These are phyloP conservation scores for Sphagnum magellanicum DNA, from an alignment of 228 moss, liverwort and hornwort genomes.

Conservation along the genomic window DNA sequence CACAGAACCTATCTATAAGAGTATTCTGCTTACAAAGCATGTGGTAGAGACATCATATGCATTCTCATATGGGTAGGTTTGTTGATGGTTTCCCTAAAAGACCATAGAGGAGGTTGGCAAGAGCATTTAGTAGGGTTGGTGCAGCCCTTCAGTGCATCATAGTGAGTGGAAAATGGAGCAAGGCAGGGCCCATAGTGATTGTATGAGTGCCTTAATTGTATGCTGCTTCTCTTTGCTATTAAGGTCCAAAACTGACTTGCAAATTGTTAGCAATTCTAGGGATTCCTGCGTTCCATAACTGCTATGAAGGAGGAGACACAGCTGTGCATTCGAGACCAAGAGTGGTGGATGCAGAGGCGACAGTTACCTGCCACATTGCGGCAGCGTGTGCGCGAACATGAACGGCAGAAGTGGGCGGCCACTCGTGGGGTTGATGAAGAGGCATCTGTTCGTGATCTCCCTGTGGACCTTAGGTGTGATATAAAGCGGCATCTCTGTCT, in stretches of 20 bases:
- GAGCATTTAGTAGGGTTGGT: neutral
- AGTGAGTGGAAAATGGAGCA: neutral
- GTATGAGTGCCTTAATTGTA: neutral
- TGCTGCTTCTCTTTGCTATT: neutral
- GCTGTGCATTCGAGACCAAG: slow-evolving; percentile 46
- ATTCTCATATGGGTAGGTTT: neutral
- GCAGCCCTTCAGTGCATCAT: neutral
- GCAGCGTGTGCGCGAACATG: slow-evolving; percentile 51
- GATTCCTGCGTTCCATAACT: slow-evolving; percentile 52
- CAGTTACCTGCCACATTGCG: slow-evolving; percentile 44
- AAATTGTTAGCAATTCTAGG: slow-evolving; percentile 12
- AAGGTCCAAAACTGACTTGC: neutral
- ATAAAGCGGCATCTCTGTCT: slow-evolving; percentile 60
- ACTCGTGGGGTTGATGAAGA: slow-evolving; percentile 61
- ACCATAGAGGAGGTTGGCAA: no score
- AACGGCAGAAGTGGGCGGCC: slow-evolving; percentile 58
- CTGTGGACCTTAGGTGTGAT: slow-evolving; percentile 57
- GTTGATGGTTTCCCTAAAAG: neutral
- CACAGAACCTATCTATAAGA: neutral
- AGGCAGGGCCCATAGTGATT: neutral
- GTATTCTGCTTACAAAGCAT: neutral
- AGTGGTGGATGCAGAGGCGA: slow-evolving; percentile 70
- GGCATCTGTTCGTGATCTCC: slow-evolving; percentile 36
- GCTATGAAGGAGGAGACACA: slow-evolving; percentile 49
- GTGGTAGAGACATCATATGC: neutral